Percentiles rank a stretch among this genome's conserved stretches.
These are phyloP conservation scores for Lactarius sanguifluus DNA, from an alignment of 768 basidiomycete genomes.

Conservation along the genomic window DNA sequence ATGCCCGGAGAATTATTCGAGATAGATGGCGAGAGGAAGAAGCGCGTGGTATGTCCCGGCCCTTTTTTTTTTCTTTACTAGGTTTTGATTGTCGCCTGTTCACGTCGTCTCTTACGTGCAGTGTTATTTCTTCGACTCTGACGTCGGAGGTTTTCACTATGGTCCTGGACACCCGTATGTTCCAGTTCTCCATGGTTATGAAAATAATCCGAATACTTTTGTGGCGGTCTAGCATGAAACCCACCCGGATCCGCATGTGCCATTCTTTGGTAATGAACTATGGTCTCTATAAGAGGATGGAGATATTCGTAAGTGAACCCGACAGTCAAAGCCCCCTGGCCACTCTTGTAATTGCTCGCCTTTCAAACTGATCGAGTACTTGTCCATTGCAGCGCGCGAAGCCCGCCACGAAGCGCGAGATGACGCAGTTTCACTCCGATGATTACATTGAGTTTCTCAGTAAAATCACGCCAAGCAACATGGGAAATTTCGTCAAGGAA, in stretches of 20 bases:
- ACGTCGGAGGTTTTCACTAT: conserved; percentile 99
- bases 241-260: conserved; percentile 98
- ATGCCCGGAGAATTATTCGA: conserved; percentile 39
- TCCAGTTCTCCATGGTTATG: background rate
- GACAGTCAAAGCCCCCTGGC: too few species aligned
- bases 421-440: conserved; percentile 99
- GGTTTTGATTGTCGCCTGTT: background rate
- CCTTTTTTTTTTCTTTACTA: conserved; percentile 3
- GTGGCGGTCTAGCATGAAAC: conserved; percentile 73
- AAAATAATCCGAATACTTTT: conserved; percentile 28
- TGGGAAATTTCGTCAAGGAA: conserved; percentile 90
- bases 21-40: conserved; percentile 71
- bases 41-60: conserved; percentile 72
- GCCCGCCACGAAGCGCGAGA: conserved; percentile 98
- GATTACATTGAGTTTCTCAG: conserved; percentile 98
- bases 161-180: conserved; percentile 92
- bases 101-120: conserved; percentile 35
- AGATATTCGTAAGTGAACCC: conserved; percentile 85
- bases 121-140: conserved; percentile 99
- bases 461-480: conserved; percentile 92
- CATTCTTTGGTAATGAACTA: conserved; percentile 99
- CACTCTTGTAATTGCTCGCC: too few species aligned
- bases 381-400: conserved; percentile 76
- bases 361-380: conserved; percentile 13
- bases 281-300: conserved; percentile 99